Conservation (phyloP, 345 rosid genomes). For the sweet orange (Citrus sinensis) region DVS_A1.0 CM039163.1:33910001-33910500, state of each 20-base stretch:
- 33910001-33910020: too few species aligned
- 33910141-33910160: constrained; percentile 78
- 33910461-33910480: too few species aligned
- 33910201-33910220: constrained; percentile 68
- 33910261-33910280: constrained; percentile 77
- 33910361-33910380: too few species aligned
- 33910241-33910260: constrained; percentile 88
- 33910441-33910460: too few species aligned
- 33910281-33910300: too few species aligned
- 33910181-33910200: constrained; percentile 77
- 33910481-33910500: too few species aligned
- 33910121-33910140: constrained; percentile 51
- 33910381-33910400: too few species aligned
- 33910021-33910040: constrained; percentile 46
- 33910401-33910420: too few species aligned
- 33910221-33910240: constrained; percentile 72
- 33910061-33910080: constrained; percentile 69
- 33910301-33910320: too few species aligned
- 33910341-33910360: too few species aligned
- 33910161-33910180: constrained; percentile 91
- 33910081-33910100: constrained; percentile 81
- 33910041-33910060: constrained; percentile 63
- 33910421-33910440: too few species aligned
- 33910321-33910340: too few species aligned
- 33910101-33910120: constrained; percentile 81